Conservation (phyloP, 129 eudicot species). For the Flaveria ramosissima region DNA sequence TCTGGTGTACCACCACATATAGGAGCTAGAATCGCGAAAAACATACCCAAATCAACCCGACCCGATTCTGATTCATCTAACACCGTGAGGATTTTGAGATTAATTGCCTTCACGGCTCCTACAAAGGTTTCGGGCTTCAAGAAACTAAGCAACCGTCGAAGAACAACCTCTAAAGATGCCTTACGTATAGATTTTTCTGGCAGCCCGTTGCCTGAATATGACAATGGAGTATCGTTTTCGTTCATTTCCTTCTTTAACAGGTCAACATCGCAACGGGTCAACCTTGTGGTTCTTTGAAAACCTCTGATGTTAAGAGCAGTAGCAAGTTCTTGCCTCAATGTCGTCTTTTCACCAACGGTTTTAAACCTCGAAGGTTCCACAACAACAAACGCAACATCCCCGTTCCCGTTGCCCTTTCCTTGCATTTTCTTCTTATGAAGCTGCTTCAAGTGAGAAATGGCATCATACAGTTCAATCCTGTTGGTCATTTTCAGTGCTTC, state of each 20-base stretch:
- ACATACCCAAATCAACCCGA: constrained; percentile 93
- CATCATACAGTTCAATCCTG: constrained; percentile 91
- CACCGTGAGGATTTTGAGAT: constrained; percentile 75
- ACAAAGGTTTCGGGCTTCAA: constrained; percentile 92
- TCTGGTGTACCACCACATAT: constrained; percentile 76
- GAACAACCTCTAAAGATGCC: constrained; percentile 82
- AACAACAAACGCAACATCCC: constrained; percentile 65
- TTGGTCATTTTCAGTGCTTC: constrained; percentile 98
- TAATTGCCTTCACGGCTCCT: constrained; percentile 85
- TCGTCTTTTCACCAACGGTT: constrained; percentile 76
- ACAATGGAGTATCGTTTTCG: constrained; percentile 69
- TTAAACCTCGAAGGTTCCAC: constrained; percentile 78
- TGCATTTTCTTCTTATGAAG: constrained; percentile 79
- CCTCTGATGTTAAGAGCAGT: constrained; percentile 73
- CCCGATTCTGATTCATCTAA: constrained; percentile 86
- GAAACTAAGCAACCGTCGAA: constrained; percentile 70
- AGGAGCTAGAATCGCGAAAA: constrained; percentile 89
- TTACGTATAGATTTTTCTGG: constrained; percentile 92
- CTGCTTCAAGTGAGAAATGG: constrained; percentile 87
- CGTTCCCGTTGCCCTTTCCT: constrained; percentile 60
- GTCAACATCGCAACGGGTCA: constrained; percentile 82
- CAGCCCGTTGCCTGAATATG: constrained; percentile 78
- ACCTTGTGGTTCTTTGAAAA: constrained; percentile 81
- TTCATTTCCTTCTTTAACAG: constrained; percentile 78
- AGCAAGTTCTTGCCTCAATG: constrained; percentile 71